These are phyloP conservation scores for Pseudogymnoascus sp. DNA, from an alignment of 2,329 filamentous ascomycete species.

Conservation along the genomic window DNA sequence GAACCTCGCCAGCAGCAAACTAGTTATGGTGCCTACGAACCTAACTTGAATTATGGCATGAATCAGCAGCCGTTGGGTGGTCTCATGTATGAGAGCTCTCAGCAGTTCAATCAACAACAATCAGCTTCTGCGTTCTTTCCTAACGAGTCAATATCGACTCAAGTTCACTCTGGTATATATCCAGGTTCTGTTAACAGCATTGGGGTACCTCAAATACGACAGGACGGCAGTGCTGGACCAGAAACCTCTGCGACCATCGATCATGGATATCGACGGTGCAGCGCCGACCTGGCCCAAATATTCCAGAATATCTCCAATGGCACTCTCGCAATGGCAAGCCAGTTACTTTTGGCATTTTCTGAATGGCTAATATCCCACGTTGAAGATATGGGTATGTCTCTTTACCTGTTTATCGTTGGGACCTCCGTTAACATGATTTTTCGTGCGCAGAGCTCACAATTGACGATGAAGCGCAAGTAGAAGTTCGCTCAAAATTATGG, in stretches of 20 bases:
- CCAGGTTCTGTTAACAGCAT: neutral
- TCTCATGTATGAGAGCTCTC: neutral
- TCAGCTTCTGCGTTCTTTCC: neutral
- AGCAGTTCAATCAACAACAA: neutral
- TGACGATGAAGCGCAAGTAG: constrained; percentile 70
- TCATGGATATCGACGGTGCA: neutral
- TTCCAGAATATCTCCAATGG: constrained; percentile 57
- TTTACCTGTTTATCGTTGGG: constrained; percentile 22
- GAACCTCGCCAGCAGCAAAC: neutral
- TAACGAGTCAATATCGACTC: neutral
- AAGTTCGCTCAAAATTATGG: constrained; percentile 79
- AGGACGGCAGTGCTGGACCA: neutral
- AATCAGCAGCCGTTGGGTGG: neutral
- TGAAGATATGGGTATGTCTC: constrained; percentile 55
- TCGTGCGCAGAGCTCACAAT: constrained; percentile 65
- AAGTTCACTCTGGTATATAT: neutral
- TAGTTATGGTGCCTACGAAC: neutral
- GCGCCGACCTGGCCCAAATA: constrained; percentile 34
- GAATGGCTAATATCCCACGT: constrained; percentile 61
- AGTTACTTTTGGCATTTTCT: constrained; percentile 53
- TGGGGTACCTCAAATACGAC: neutral
- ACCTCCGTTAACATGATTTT: constrained; percentile 24
- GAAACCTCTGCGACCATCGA: neutral
- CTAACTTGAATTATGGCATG: neutral
- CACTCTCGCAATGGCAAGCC: constrained; percentile 51